Percentiles rank a stretch among this genome's conserved stretches.
Evolutionary conservation across 2,329 filamentous ascomycete genomes (phyloP).

Genomic region (Leptographium flavum): DNA sequence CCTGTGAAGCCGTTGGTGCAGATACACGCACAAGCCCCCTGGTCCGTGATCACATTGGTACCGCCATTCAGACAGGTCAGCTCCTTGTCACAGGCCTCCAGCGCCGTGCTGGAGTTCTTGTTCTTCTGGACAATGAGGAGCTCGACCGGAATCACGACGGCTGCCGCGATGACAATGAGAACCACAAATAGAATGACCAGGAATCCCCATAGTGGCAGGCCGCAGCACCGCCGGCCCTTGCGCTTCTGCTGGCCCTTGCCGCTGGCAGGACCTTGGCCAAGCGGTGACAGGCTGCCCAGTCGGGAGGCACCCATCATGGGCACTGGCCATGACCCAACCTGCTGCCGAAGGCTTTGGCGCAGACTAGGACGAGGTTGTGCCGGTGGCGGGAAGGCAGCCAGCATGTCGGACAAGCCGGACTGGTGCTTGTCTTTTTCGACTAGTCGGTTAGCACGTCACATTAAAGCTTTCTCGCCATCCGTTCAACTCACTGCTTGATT

Average conservation of each 20-base stretch:
- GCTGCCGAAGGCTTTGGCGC: constrained; percentile 31
- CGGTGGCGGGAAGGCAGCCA: constrained; percentile 50
- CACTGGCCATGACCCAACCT: constrained; percentile 37
- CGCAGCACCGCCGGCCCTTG: constrained; percentile 54
- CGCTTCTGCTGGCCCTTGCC: constrained; percentile 20
- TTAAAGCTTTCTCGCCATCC: not conserved
- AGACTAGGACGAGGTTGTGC: constrained; percentile 30
- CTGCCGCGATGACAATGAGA: constrained; percentile 61
- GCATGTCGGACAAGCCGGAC: constrained; percentile 48
- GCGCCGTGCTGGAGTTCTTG: constrained; percentile 19
- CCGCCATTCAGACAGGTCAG: constrained; percentile 69
- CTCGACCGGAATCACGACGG: constrained; percentile 63
- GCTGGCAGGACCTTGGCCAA: constrained; percentile 2
- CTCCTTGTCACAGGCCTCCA: constrained; percentile 42
- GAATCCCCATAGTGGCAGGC: constrained; percentile 69
- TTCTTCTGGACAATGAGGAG: constrained; percentile 43
- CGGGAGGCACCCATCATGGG: constrained; percentile 15
- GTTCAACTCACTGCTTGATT: constrained; percentile 25
- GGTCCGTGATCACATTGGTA: constrained; percentile 49
- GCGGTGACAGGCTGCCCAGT: constrained; percentile 6
- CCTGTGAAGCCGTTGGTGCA: constrained; percentile 78
- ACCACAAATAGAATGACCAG: constrained; percentile 49
- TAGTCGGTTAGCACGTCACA: not conserved
- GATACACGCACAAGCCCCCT: constrained; percentile 65
- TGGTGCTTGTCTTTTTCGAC: constrained; percentile 28